Base-by-base conservation (phyloP, 768 basidiomycete species). In the Clathrus columnatus region DNA sequence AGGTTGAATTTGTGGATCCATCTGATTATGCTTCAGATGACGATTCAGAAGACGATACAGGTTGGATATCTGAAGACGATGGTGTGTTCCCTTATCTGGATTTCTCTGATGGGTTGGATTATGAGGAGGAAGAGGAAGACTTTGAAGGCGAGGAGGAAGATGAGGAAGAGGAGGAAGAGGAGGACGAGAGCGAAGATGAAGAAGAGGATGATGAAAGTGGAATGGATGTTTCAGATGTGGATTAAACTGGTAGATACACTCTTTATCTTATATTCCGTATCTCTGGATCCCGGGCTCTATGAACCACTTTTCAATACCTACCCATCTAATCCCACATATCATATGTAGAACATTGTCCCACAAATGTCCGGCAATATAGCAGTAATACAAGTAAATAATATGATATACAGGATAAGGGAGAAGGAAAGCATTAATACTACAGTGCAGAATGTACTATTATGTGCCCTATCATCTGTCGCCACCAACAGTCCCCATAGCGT, bases 141-240 rank as follows among this genome's bases (percentile, higher is more conserved):
- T 58, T 58, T 48, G 21, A 23, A 16, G 51, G 50, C 27, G 60
- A 56, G 21, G 52, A 46, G 4, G 53, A 50, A 17, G 60, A 59
- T 1, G 58, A 57, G 62, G 28, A 66, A 67, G 50, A 66, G 75
- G 50, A 42, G 26, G 66, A 61, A 50, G 60, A 57, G 18, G 61
- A 62, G 32, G 61, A 61, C 23, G 21, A 55, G 20, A 27, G 18
- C 10, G 24, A 54, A 1, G 60, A 50, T 26, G 59, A 58, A 14
- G 58, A 61, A 14, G 60, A 58, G 7, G 62, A 52, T 45, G 58
- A 53, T 14, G 63, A 57, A 20, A 55, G 47, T n/a, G 57, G 49
- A 20, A 61, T 57, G 2, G 58, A 60, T 36, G 54, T 23, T 16
- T 29, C 29, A 7, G 57, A 57, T 51, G 57, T 26, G 48, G 42